Evolutionary conservation across 2,329 filamentous ascomycete genomes (phyloP).

Genomic region (Pseudogymnoascus sp.): DNA sequence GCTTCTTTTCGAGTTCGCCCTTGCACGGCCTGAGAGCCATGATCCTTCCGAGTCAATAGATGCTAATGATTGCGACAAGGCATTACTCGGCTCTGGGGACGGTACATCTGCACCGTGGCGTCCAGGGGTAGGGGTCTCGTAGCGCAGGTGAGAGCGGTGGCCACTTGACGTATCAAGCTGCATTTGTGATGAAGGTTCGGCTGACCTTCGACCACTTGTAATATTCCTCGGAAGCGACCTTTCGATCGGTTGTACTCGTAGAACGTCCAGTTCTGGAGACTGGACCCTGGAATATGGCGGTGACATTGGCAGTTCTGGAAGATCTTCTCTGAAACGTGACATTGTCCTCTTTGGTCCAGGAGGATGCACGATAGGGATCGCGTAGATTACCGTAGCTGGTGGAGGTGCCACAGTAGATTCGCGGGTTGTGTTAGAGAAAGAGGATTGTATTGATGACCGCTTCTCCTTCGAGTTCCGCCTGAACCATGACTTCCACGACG

Average conservation of each 20-base stretch:
- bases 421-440: conserved; percentile 87
- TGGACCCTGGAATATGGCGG: conserved; percentile 75
- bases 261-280: conserved; percentile 59
- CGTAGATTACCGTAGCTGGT: neutral
- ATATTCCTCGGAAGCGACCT: conserved; percentile 21
- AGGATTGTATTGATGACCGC: conserved; percentile 54
- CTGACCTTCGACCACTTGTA: conserved; percentile 21
- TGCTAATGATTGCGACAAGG: conserved; percentile 74
- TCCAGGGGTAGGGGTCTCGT: conserved; percentile 40
- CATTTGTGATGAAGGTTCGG: conserved; percentile 28
- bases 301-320: conserved; percentile 80
- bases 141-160: conserved; percentile 34
- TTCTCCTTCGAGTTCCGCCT: conserved; percentile 47
- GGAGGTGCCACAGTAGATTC: conserved; percentile 59
- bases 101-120: conserved; percentile 33
- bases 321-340: conserved; percentile 86
- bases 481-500: conserved; percentile 68
- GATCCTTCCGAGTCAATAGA: conserved; percentile 94
- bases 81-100: conserved; percentile 46
- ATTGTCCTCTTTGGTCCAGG: conserved; percentile 57
- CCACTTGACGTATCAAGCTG: conserved; percentile 44
- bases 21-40: conserved; percentile 75
- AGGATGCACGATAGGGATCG: conserved; percentile 39
- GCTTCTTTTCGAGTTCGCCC: conserved; percentile 34
- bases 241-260: conserved; percentile 31